These are phyloP conservation scores for Cercospora nicotianae DNA, from an alignment of 2,329 filamentous ascomycete species.

Conservation along the genomic window DNA sequence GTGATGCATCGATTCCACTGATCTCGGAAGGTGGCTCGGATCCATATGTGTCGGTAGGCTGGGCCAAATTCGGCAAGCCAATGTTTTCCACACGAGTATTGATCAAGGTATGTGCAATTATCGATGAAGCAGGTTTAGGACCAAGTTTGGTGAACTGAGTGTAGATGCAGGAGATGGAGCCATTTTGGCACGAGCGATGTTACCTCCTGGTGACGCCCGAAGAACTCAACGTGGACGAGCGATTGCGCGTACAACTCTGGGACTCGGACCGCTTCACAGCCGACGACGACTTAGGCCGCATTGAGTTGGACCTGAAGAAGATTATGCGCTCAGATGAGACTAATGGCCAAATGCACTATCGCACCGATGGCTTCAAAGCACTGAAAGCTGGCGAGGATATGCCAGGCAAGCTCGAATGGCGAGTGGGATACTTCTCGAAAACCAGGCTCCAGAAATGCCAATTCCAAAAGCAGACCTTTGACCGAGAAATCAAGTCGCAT, in stretches of 20 bases:
- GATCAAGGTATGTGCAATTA: constrained; percentile 38
- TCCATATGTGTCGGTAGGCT: constrained; percentile 69
- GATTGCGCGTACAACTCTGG: constrained; percentile 69
- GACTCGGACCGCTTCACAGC: constrained; percentile 71
- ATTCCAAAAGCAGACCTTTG: constrained; percentile 60
- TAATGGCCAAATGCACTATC: constrained; percentile 61
- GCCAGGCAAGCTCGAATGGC: constrained; percentile 69
- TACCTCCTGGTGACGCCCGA: constrained; percentile 69
- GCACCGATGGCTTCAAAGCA: constrained; percentile 65
- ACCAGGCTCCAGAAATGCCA: constrained; percentile 63
- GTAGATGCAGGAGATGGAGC: constrained; percentile 57
- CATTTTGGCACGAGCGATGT: constrained; percentile 69
- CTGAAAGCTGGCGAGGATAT: constrained; percentile 66
- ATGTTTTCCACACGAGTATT: constrained; percentile 67
- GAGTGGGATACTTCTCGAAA: constrained; percentile 70
- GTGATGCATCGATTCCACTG: constrained; percentile 63
- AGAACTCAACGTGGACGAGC: constrained; percentile 67
- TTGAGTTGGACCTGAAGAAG: constrained; percentile 66
- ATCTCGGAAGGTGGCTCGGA: constrained; percentile 62
- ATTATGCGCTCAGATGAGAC: constrained; percentile 62
- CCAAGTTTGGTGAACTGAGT: not conserved
- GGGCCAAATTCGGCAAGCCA: constrained; percentile 75
- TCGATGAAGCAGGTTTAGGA: not conserved
- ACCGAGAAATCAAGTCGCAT: constrained; percentile 57
- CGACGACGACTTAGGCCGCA: constrained; percentile 72